These are phyloP conservation scores for Angophora floribunda DNA, from an alignment of 345 rosid species.

Conservation along the genomic window DNA sequence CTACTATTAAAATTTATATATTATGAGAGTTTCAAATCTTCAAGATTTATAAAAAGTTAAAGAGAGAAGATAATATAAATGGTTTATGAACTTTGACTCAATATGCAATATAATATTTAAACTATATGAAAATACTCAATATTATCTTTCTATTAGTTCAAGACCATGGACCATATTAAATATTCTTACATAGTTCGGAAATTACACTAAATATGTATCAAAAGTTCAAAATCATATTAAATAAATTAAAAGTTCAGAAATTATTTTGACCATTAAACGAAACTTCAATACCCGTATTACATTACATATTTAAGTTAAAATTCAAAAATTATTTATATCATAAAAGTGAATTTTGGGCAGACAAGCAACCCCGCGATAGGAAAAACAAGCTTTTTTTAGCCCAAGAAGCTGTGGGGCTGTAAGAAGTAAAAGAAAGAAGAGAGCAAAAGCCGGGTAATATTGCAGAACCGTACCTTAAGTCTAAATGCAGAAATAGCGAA, in stretches of 20 bases:
- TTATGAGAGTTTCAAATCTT: not conserved
- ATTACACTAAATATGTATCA: too few species aligned
- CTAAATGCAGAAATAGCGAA: not conserved
- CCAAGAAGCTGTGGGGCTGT: not conserved
- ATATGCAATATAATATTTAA: fast-evolving
- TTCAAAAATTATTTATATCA: fast-evolving
- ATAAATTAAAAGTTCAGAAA: too few species aligned
- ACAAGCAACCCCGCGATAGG: not conserved
- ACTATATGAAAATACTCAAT: too few species aligned
- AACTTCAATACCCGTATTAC: too few species aligned
- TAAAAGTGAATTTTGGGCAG: not conserved
- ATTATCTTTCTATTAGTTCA: too few species aligned
- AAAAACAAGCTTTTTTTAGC: not conserved
- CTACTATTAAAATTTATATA: not conserved
- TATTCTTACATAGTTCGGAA: fast-evolving
- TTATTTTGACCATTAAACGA: fast-evolving
- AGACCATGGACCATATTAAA: too few species aligned
- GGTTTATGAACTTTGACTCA: not conserved
- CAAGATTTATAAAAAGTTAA: not conserved
- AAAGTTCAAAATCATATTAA: too few species aligned
- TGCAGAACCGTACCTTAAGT: not conserved
- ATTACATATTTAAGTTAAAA: too few species aligned
- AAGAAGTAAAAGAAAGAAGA: not conserved
- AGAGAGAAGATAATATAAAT: not conserved
- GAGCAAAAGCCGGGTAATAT: not conserved